These are phyloP conservation scores for Cucurbita pepo DNA, from an alignment of 306 rosid genomes.

Conservation along the genomic window DNA sequence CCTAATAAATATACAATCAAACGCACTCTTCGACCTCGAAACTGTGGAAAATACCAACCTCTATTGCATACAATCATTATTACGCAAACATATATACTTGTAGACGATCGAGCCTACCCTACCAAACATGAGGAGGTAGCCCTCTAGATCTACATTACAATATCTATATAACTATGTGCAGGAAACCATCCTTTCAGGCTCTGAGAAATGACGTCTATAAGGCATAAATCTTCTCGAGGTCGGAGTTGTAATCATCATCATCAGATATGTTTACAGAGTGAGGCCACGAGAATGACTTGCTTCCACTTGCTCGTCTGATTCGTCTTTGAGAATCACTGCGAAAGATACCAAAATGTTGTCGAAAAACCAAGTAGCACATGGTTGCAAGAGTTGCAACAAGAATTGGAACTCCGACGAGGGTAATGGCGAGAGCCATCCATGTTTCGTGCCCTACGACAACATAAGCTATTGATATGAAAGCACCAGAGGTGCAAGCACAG, in stretches of 20 bases:
- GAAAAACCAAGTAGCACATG: slow-evolving; percentile 81
- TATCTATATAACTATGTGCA: slow-evolving; percentile 3
- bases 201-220: slow-evolving; percentile 16
- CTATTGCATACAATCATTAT: not conserved
- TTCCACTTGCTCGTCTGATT: slow-evolving; percentile 62
- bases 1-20: not conserved
- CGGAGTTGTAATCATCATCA: slow-evolving; percentile 64
- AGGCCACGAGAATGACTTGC: slow-evolving; percentile 89
- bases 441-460: slow-evolving; percentile 50
- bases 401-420: slow-evolving; percentile 57
- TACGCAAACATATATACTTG: not conserved
- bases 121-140: not conserved
- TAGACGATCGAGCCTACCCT: not conserved
- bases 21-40: not conserved
- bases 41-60: not conserved
- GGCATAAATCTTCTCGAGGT: slow-evolving; percentile 69
- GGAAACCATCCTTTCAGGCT: not conserved
- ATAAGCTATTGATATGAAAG: slow-evolving; percentile 61
- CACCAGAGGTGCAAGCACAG: slow-evolving; percentile 88
- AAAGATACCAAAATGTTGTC: slow-evolving; percentile 57
- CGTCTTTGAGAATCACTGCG: slow-evolving; percentile 67
- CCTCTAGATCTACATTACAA: not conserved
- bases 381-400: slow-evolving; percentile 73
- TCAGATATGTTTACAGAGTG: slow-evolving; percentile 77
- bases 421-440: slow-evolving; percentile 82